phyloP scores from a whole-genome alignment of 352 stramenopile species.

The Globisporangium heterothallicum region DNA sequence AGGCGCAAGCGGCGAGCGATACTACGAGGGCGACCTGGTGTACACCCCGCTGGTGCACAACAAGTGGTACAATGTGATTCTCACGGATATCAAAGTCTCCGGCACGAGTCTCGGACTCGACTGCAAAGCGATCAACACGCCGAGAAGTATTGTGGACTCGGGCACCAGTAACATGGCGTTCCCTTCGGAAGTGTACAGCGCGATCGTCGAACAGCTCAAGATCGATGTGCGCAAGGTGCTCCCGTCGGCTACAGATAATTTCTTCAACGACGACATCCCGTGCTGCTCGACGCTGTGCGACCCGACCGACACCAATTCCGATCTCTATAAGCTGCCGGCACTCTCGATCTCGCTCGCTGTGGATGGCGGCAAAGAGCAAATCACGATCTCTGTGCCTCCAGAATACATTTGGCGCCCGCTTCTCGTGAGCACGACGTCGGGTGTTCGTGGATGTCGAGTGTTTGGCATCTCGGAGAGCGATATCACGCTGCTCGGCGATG shows the following conservation, averaged over 20 bases:
- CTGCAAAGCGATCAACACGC: constrained; percentile 70
- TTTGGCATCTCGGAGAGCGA: constrained; percentile 80
- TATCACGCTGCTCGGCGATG: constrained; percentile 69
- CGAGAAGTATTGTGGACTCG: constrained; percentile 69
- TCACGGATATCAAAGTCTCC: constrained; percentile 58
- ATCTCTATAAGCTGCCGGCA: constrained; percentile 56
- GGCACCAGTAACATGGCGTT: constrained; percentile 80
- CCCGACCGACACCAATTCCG: constrained; percentile 48
- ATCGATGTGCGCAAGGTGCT: constrained; percentile 42
- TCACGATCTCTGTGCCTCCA: constrained; percentile 69
- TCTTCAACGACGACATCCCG: constrained; percentile 65
- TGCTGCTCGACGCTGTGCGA: constrained; percentile 69
- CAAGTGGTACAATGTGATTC: constrained; percentile 75
- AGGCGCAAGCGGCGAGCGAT: constrained; percentile 39
- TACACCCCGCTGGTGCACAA: constrained; percentile 75
- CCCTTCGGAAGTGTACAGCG: constrained; percentile 55
- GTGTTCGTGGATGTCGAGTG: constrained; percentile 43
- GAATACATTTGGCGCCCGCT: constrained; percentile 85
- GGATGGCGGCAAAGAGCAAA: constrained; percentile 40
- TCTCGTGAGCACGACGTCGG: constrained; percentile 35
- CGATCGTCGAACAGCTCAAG: constrained; percentile 51
- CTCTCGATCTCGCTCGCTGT: constrained; percentile 61
- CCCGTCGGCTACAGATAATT: constrained; percentile 35
- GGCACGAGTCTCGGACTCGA: constrained; percentile 36
- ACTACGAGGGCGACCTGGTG: constrained; percentile 52